Conservation (phyloP, 495 filamentous ascomycete genomes). For the Pseudevernia furfuracea region DNA sequence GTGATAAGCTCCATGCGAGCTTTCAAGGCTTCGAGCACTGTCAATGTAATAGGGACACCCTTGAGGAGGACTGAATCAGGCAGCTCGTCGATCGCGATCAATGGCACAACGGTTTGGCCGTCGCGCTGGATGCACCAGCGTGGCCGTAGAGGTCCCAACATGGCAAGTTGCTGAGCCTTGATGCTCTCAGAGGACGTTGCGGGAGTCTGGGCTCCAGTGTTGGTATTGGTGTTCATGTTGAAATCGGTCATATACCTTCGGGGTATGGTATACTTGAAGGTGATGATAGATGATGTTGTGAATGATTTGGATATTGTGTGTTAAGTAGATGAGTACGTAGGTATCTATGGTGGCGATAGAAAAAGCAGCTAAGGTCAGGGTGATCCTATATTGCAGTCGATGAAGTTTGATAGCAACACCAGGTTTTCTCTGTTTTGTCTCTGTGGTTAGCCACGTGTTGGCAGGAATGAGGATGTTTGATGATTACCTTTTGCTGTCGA, state of each 20-base stretch:
- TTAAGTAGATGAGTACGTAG: background rate
- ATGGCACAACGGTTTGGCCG: conserved; percentile 50
- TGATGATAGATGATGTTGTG: background rate
- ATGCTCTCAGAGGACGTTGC: background rate
- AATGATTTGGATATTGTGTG: background rate
- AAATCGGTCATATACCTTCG: background rate
- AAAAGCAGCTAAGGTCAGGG: background rate
- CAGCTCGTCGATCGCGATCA: conserved; percentile 60
- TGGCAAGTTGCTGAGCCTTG: background rate
- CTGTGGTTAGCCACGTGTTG: background rate
- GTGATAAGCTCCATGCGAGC: conserved; percentile 40
- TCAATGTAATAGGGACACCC: conserved; percentile 33
- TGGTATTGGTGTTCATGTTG: background rate
- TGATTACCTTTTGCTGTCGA: conserved; percentile 2
- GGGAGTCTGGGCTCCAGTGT: background rate
- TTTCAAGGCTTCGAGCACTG: conserved; percentile 32
- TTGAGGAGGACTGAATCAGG: conserved; percentile 36
- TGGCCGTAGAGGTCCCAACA: conserved; percentile 32
- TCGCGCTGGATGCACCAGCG: conserved; percentile 50
- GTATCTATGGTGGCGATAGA: background rate
- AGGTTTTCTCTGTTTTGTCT: background rate
- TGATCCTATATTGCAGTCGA: conserved; percentile 1
- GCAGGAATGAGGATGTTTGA: background rate
- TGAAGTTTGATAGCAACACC: background rate
- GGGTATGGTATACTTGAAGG: background rate